A percentile compares a stretch with the other conserved stretches of the same genome.
Conservation (phyloP, 257 asterid species). For the Dorcoceras hygrometricum region DNA sequence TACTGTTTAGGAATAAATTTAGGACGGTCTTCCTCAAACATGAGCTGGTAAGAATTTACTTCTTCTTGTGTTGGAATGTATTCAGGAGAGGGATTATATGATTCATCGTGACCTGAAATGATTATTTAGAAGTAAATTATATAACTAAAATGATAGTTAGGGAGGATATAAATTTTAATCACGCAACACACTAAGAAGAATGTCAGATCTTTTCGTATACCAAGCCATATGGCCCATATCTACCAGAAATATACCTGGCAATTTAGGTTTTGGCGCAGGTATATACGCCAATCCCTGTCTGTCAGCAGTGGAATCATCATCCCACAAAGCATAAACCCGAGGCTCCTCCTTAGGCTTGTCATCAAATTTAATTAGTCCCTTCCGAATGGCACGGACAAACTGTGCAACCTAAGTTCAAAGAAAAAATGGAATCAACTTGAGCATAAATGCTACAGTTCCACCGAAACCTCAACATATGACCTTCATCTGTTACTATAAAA, state of each 20-base stretch:
- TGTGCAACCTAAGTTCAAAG: slow-evolving; percentile 54
- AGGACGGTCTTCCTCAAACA: slow-evolving; percentile 96
- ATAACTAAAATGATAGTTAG: background rate
- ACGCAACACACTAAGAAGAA: slow-evolving; percentile 3
- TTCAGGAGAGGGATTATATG: slow-evolving; percentile 86
- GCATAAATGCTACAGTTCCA: slow-evolving; percentile 11
- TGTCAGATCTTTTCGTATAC: slow-evolving; percentile 7
- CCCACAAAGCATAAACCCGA: slow-evolving; percentile 67
- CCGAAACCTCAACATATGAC: background rate
- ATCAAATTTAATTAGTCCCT: slow-evolving; percentile 67
- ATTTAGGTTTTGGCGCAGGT: slow-evolving; percentile 88
- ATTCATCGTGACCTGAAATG: slow-evolving; percentile 88
- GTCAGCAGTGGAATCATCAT: slow-evolving; percentile 65
- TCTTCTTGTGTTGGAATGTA: slow-evolving; percentile 93
- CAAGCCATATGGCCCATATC: background rate
- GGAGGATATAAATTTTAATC: background rate
- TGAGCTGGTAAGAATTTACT: slow-evolving; percentile 75
- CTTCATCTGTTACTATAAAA: background rate
- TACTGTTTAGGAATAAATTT: slow-evolving; percentile 85
- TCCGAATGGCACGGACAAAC: slow-evolving; percentile 75
- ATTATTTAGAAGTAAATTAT: slow-evolving; percentile 19
- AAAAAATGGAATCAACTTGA: background rate
- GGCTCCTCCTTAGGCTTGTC: slow-evolving; percentile 80
- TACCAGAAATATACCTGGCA: slow-evolving; percentile 57
- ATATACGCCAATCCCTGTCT: slow-evolving; percentile 84